These are phyloP conservation scores for Morella rubra DNA, from an alignment of 306 rosid genomes.

Conservation along the genomic window DNA sequence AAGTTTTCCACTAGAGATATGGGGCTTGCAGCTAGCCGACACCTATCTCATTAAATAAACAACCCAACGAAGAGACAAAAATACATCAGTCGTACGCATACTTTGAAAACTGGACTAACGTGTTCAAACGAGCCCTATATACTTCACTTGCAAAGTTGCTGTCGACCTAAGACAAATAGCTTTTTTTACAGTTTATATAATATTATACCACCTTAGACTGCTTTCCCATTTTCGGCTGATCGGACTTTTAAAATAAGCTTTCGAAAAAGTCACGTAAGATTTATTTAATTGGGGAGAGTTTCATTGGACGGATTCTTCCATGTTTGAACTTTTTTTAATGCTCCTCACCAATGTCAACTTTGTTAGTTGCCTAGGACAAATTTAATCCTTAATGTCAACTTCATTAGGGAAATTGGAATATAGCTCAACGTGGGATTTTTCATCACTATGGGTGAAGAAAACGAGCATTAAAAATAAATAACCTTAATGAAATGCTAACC, in stretches of 20 bases:
- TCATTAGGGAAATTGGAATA: too few relatives aligned
- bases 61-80: not conserved
- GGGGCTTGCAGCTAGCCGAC: not conserved
- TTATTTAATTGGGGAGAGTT: not conserved
- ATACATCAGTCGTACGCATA: not conserved
- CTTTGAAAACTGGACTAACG: not conserved
- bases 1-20: not conserved
- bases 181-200: not conserved
- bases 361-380: not conserved
- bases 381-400: too few relatives aligned
- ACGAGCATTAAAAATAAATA: too few relatives aligned
- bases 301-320: not conserved
- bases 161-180: not conserved
- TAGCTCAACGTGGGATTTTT: too few relatives aligned
- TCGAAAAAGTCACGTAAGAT: not conserved
- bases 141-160: not conserved
- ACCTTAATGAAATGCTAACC: too few relatives aligned
- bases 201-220: not conserved
- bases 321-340: not conserved
- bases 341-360: not conserved
- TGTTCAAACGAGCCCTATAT: not conserved
- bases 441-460: too few relatives aligned
- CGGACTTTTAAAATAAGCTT: not conserved
- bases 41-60: not conserved
- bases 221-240: not conserved